phyloP scores from a whole-genome alignment of 306 rosid species.

The Alnus glutinosa region DNA sequence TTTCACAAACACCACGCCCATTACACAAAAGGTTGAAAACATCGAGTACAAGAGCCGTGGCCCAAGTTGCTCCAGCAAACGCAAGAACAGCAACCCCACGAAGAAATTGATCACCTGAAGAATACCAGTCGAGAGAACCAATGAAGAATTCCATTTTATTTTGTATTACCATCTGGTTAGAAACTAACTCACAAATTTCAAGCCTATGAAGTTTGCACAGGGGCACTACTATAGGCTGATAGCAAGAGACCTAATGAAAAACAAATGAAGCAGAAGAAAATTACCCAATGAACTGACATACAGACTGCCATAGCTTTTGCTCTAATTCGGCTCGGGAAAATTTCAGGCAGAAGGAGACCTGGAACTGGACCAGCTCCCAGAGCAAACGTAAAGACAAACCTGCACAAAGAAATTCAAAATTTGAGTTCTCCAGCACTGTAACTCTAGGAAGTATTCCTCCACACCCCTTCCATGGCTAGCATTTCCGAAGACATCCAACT shows the following conservation, averaged over 20 bases:
- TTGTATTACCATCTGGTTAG: neutral
- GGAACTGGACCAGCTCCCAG: slow-evolving; percentile 99
- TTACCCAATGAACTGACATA: slow-evolving; percentile 99
- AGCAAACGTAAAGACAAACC: slow-evolving; percentile 90
- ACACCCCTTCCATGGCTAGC: no score
- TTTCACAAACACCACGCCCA: slow-evolving; percentile 82
- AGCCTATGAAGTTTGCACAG: neutral
- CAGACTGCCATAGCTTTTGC: slow-evolving; percentile 97
- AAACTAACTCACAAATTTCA: slow-evolving; percentile 4
- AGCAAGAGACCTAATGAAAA: slow-evolving; percentile 10
- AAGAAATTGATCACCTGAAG: slow-evolving; percentile 90
- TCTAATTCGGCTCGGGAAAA: slow-evolving; percentile 83
- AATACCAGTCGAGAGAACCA: slow-evolving; percentile 17
- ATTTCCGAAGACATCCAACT: neutral
- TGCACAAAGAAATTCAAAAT: slow-evolving; percentile 39
- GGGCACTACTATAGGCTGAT: neutral
- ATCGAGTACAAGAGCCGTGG: slow-evolving; percentile 76
- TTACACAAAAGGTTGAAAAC: slow-evolving; percentile 66
- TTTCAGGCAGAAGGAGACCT: slow-evolving; percentile 89
- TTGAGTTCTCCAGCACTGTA: slow-evolving; percentile 20
- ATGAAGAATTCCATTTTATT: slow-evolving; percentile 18
- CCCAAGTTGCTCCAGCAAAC: slow-evolving; percentile 77
- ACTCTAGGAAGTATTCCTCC: neutral
- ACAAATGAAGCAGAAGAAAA: slow-evolving; percentile 23
- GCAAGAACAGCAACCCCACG: slow-evolving; percentile 87